Percentiles rank a stretch among this genome's conserved stretches.
Evolutionary conservation across 2,329 filamentous ascomycete genomes (phyloP).

Genomic region (Dactylellina sp.): DNA sequence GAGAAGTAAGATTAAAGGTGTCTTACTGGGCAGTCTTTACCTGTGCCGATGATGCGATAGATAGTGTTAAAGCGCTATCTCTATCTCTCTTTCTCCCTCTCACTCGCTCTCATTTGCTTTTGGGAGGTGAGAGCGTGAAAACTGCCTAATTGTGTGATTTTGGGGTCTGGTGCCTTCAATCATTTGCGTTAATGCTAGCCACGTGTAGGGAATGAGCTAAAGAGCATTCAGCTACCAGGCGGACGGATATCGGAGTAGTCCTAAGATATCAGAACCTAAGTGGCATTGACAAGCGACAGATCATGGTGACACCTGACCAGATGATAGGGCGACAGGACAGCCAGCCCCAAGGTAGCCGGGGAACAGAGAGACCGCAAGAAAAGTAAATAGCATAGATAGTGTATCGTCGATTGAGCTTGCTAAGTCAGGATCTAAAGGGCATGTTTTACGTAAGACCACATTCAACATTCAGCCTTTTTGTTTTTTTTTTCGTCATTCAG

Average conservation of each 20-base stretch:
- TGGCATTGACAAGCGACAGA: slow-evolving; percentile 28
- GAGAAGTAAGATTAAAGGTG: background rate
- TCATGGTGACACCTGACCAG: slow-evolving; percentile 45
- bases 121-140: slow-evolving; percentile 19
- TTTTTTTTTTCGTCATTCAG: slow-evolving; percentile 40
- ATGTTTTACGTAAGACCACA: slow-evolving; percentile 52
- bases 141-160: slow-evolving; percentile 31
- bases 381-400: slow-evolving; percentile 14
- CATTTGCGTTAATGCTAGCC: slow-evolving; percentile 23
- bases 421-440: slow-evolving; percentile 34
- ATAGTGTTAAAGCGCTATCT: slow-evolving; percentile 30
- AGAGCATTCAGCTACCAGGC: slow-evolving; percentile 18
- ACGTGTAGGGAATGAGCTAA: slow-evolving; percentile 35
- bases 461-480: slow-evolving; percentile 49
- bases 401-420: slow-evolving; percentile 43
- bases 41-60: background rate
- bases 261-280: slow-evolving; percentile 12
- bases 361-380: background rate
- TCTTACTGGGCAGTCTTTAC: background rate
- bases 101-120: slow-evolving; percentile 6
- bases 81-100: slow-evolving; percentile 7
- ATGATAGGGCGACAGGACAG: slow-evolving; percentile 40
- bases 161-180: slow-evolving; percentile 13
- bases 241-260: slow-evolving; percentile 49
- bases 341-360: slow-evolving; percentile 5